phyloP scores from a whole-genome alignment of 2,329 filamentous ascomycete genomes.

The Oidium heveae region DNA sequence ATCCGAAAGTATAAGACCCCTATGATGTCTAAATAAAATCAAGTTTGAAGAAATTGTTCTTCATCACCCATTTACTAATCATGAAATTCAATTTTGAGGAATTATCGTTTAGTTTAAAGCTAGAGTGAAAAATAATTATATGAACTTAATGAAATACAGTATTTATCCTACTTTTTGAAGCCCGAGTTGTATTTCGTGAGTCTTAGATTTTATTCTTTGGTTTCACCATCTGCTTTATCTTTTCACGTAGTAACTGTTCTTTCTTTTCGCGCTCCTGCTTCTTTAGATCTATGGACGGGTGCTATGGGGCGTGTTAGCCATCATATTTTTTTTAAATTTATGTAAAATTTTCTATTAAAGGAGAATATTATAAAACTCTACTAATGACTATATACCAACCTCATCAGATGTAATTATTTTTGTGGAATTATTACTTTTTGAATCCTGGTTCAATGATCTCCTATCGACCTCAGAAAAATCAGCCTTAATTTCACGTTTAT shows the following conservation, averaged over 20 bases:
- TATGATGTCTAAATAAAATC: too few relatives aligned
- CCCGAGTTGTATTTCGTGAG: too few relatives aligned
- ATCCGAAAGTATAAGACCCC: too few relatives aligned
- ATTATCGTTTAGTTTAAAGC: too few relatives aligned
- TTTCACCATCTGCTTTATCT: conserved; percentile 29
- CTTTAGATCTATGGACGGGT: conserved; percentile 12
- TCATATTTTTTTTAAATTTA: neutral
- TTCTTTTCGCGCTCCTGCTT: conserved; percentile 21
- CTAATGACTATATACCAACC: conserved; percentile 18
- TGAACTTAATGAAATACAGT: too few relatives aligned
- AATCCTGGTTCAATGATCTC: conserved; percentile 6
- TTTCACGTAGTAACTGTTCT: conserved; percentile 26
- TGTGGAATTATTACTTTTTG: conserved; percentile 2
- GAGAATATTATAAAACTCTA: conserved; percentile 3
- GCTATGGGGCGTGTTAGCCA: neutral
- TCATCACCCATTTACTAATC: too few relatives aligned
- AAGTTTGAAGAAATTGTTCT: too few relatives aligned
- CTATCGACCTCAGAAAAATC: conserved; percentile 25
- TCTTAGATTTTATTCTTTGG: conserved; percentile 13
- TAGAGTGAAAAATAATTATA: too few relatives aligned
- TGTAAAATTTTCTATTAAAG: neutral
- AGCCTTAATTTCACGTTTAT: conserved; percentile 26
- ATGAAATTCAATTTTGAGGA: too few relatives aligned
- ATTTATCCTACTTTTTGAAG: too few relatives aligned
- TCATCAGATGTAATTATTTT: conserved; percentile 5